Evolutionary conservation across 148 eudicot genomes (phyloP).

Genomic region (Amaranthus palmeri): DNA sequence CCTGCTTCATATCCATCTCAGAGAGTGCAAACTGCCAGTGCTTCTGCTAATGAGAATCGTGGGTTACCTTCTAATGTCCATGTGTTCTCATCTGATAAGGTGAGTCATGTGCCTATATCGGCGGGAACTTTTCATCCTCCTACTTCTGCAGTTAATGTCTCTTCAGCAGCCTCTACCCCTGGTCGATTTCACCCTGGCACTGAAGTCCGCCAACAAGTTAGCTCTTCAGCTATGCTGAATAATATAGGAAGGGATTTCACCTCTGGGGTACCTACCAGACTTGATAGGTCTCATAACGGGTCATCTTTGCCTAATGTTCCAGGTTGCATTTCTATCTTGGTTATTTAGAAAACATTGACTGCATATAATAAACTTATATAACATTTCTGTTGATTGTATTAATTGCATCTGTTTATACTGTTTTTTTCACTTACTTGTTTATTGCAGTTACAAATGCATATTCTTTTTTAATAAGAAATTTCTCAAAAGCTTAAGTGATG

Average conservation of each 20-base stretch:
- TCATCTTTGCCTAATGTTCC: conserved; percentile 48
- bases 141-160: conserved; percentile 39
- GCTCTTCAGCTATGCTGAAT: conserved; percentile 39
- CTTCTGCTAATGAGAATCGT: conserved; percentile 42
- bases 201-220: conserved; percentile 40
- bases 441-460: too few species aligned
- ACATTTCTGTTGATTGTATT: background rate
- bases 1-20: conserved; percentile 48
- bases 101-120: conserved; percentile 34
- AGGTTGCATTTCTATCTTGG: conserved; percentile 33
- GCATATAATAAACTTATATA: background rate
- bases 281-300: conserved; percentile 52
- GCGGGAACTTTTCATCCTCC: conserved; percentile 46
- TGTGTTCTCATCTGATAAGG: conserved; percentile 48
- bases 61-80: conserved; percentile 33
- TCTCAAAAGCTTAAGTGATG: too few species aligned
- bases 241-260: conserved; percentile 42
- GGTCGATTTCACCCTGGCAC: conserved; percentile 49
- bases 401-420: conserved; percentile 2
- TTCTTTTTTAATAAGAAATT: too few species aligned
- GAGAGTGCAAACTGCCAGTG: conserved; percentile 34
- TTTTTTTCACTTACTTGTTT: background rate
- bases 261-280: conserved; percentile 38
- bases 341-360: background rate
- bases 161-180: conserved; percentile 45